Percentiles rank a stretch among this genome's conserved stretches.
phyloP scores from a whole-genome alignment of 495 filamentous ascomycete genomes.

The Trichoderma gamsii region DNA sequence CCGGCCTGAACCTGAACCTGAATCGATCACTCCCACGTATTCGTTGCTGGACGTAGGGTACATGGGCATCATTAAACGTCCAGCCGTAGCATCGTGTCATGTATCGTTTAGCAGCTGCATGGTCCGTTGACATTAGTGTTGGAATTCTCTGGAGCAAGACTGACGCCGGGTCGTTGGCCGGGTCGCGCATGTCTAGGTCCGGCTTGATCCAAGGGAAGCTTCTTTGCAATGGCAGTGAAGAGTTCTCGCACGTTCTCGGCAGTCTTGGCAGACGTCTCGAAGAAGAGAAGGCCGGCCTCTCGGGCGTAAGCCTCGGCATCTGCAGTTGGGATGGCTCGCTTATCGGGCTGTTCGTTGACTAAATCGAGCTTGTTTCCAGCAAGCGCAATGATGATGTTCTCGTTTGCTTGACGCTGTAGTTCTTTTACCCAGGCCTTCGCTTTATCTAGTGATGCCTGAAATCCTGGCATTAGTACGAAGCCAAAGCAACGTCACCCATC shows the following conservation, averaged over 20 bases:
- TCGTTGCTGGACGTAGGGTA: slow-evolving; percentile 1
- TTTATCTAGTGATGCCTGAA: slow-evolving; percentile 89
- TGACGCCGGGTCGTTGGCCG: slow-evolving; percentile 72
- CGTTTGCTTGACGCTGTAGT: slow-evolving; percentile 95
- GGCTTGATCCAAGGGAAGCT: slow-evolving; percentile 89
- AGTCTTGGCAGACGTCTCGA: slow-evolving; percentile 96
- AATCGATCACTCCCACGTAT: neutral
- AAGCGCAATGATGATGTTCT: slow-evolving; percentile 97
- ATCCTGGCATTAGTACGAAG: slow-evolving; percentile 14
- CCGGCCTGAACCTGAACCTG: slow-evolving; percentile 14
- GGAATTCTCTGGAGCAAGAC: slow-evolving; percentile 68
- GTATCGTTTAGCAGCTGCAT: slow-evolving; percentile 60
- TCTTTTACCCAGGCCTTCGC: slow-evolving; percentile 99
- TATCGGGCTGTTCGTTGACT: slow-evolving; percentile 81
- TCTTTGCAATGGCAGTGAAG: slow-evolving; percentile 97
- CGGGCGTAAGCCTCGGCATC: slow-evolving; percentile 93
- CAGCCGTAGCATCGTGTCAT: neutral
- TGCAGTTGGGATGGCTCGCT: slow-evolving; percentile 78
- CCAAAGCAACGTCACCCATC: neutral
- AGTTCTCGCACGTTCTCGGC: slow-evolving; percentile 91
- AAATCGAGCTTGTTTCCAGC: slow-evolving; percentile 97
- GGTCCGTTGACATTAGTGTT: slow-evolving; percentile 66
- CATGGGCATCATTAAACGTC: neutral
- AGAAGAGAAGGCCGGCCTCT: slow-evolving; percentile 90
- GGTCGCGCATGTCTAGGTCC: slow-evolving; percentile 75